Percentiles rank a stretch among this genome's conserved stretches.
phyloP scores from a whole-genome alignment of 2,329 filamentous ascomycete species.

The Epichloe baconii region DNA sequence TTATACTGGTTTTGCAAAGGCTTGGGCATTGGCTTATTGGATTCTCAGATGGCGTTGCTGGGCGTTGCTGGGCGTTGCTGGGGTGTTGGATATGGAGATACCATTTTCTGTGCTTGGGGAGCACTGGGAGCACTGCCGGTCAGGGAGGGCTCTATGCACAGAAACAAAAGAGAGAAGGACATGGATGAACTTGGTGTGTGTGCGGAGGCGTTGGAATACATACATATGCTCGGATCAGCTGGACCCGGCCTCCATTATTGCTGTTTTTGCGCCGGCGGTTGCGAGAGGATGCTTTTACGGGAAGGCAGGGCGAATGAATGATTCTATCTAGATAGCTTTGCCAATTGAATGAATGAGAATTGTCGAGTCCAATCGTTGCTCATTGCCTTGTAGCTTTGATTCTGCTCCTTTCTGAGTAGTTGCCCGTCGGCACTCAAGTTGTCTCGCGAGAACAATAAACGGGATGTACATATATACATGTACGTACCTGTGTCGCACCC shows the following conservation, averaged over 20 bases:
- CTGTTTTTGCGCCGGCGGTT: neutral
- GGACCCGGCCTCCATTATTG: neutral
- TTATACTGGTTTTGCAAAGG: constrained; percentile 10
- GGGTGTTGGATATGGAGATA: constrained; percentile 18
- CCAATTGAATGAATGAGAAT: constrained; percentile 1
- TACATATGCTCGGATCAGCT: neutral
- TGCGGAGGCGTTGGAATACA: neutral
- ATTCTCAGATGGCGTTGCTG: constrained; percentile 21
- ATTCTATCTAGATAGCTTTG: constrained; percentile 4
- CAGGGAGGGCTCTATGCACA: constrained; percentile 6
- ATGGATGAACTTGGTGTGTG: constrained; percentile 3
- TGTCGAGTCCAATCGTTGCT: neutral
- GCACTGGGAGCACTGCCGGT: constrained; percentile 8
- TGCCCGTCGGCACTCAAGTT: too few relatives aligned
- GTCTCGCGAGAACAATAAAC: too few relatives aligned
- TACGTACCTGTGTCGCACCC: too few relatives aligned
- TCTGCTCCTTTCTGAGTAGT: too few relatives aligned
- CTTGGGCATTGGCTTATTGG: constrained; percentile 16
- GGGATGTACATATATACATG: too few relatives aligned
- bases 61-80: constrained; percentile 22
- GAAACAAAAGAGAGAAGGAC: constrained; percentile 9
- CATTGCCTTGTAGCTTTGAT: too few relatives aligned
- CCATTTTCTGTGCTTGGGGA: constrained; percentile 19
- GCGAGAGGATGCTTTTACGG: neutral
- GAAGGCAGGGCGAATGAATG: neutral